These are phyloP conservation scores for Neurospora sp. DNA, from an alignment of 495 filamentous ascomycete genomes.

Conservation along the genomic window DNA sequence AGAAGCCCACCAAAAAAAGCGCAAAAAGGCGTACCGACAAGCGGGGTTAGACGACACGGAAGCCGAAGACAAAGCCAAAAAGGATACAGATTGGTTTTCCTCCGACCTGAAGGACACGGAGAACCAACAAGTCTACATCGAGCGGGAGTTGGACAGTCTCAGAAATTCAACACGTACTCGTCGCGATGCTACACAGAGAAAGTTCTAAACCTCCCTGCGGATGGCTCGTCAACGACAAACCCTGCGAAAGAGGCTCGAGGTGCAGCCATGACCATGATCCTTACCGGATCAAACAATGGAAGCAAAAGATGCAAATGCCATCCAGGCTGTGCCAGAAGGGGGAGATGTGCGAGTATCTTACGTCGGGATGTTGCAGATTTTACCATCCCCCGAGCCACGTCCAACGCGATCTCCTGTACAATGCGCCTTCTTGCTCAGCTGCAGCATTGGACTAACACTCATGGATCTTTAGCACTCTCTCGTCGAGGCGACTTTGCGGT, in stretches of 20 bases:
- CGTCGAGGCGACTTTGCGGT: too few relatives aligned
- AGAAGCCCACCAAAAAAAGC: too few relatives aligned
- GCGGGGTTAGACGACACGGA: too few relatives aligned
- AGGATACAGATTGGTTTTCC: too few relatives aligned
- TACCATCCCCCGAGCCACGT: constrained; percentile 2
- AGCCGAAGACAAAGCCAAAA: too few relatives aligned
- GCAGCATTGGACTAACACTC: too few relatives aligned
- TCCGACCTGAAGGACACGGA: too few relatives aligned
- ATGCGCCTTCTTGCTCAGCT: neutral
- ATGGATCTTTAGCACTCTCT: too few relatives aligned
- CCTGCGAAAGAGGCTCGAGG: neutral
- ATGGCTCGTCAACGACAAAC: neutral
- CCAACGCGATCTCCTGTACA: neutral
- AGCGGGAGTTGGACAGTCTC: too few relatives aligned
- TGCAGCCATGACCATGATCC: neutral
- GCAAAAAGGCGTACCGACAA: too few relatives aligned
- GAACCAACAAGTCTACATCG: too few relatives aligned
- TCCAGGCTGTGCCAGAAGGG: neutral
- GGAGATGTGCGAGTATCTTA: neutral
- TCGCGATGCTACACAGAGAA: neutral
- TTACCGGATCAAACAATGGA: neutral
- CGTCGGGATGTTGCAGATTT: constrained; percentile 1
- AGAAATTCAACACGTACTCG: neutral
- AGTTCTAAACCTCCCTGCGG: neutral
- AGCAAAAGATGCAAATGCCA: neutral